A percentile compares a stretch with the other conserved stretches of the same genome.
Evolutionary conservation across 352 stramenopile species (phyloP).

Genomic region (Pythium volutum): DNA sequence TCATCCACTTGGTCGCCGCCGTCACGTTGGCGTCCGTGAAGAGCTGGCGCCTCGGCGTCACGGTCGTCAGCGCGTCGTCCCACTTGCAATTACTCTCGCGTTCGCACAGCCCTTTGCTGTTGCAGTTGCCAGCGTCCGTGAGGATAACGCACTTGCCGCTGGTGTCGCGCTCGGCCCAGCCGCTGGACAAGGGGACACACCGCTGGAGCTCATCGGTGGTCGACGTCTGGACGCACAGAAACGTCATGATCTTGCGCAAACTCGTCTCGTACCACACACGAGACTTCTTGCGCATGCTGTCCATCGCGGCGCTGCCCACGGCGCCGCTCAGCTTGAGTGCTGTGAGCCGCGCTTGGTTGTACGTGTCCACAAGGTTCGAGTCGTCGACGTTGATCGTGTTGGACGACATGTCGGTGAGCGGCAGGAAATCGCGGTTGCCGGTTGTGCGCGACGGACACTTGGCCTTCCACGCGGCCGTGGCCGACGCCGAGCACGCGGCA

Average conservation of each 20-base stretch:
- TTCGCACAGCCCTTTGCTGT: constrained; percentile 57
- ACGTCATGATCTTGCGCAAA: constrained; percentile 64
- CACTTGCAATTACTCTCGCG: constrained; percentile 81
- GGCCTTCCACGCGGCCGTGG: constrained; percentile 49
- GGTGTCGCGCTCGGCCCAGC: constrained; percentile 46
- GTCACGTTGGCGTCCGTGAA: constrained; percentile 58
- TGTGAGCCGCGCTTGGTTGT: constrained; percentile 62
- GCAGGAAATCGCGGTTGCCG: constrained; percentile 54
- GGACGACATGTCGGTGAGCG: constrained; percentile 45
- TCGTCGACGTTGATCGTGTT: constrained; percentile 65
- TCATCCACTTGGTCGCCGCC: constrained; percentile 61
- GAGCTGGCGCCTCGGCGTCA: constrained; percentile 40
- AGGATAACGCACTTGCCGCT: constrained; percentile 55
- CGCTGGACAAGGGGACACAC: constrained; percentile 49
- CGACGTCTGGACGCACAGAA: constrained; percentile 62
- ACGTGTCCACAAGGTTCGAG: constrained; percentile 51
- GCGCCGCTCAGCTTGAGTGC: constrained; percentile 62
- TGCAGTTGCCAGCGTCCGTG: constrained; percentile 48
- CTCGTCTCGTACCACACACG: constrained; percentile 64
- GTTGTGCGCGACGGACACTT: constrained; percentile 52
- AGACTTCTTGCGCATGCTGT: constrained; percentile 66
- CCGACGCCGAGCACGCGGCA: constrained; percentile 48
- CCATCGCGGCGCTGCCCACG: constrained; percentile 63
- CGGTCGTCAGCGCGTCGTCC: constrained; percentile 50
- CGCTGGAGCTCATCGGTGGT: constrained; percentile 43